Base-by-base conservation (phyloP, 805 yeast genomes). In the Saturnispora saitoi region DNA sequence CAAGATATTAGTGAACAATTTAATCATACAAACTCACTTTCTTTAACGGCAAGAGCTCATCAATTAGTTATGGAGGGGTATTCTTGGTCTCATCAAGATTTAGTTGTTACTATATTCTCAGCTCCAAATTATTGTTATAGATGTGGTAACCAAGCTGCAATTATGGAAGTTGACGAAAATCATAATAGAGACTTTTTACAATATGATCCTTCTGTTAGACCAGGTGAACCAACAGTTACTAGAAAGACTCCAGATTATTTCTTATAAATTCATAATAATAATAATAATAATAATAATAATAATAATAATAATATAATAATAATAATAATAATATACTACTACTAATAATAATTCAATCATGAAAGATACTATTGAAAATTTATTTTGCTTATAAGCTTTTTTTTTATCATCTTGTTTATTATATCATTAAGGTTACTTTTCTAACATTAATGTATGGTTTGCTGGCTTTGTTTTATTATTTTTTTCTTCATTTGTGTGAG, bases 41-140 rank as follows among this genome's bases (percentile, higher is more conserved):
- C 85, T 46, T 71, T 90, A 54, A 84, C 90, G 54, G 96, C 97
- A 26, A 80, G 97, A 70, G 96, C 96, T 9, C 97, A 89, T 72
- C 97, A 89, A 69, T 75, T 89, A 65, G 96, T 89, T n/a, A 90
- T 90, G 96, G 97, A 89, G 64, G 97, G 97, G 51, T 90, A 81
- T 64, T 79, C 87, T 42, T 90, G 96, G 96, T 79, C 91, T 36
- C 96, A 90, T 70, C 95, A 86, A 67, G 95, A 90, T 70, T 77
- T 81, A 52, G 97, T 90, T 42, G 97, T 90, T 38, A 90, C 98
- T 30, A 88, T 90, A 49, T 90, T 89, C 66, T 79, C 88, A 51
- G 98, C 98, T 28, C 98, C 98, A 52, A 90, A 90, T 68, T 90
- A 90, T 67, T 90, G 98, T 70, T 90, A 90, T 68, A 78, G 98